A percentile compares a stretch with the other conserved stretches of the same genome.
These are phyloP conservation scores for Talaromyces verruculosus DNA, from an alignment of 2,329 filamentous ascomycete genomes.

Conservation along the genomic window DNA sequence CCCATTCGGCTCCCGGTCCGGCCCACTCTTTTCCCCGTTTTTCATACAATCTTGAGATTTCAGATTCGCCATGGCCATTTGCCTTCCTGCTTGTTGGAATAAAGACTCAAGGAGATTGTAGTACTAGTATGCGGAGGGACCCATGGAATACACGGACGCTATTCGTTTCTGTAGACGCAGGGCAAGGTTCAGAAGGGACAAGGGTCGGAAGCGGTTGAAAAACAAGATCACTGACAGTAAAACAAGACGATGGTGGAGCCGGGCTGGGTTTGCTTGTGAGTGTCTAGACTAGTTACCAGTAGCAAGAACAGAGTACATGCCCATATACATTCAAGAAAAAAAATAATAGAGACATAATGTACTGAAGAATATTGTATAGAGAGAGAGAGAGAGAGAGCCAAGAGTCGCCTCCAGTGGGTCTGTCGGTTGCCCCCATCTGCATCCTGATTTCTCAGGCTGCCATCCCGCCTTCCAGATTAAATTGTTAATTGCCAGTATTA, in stretches of 20 bases:
- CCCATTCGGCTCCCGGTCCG: conserved; percentile 4
- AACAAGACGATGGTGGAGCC: conserved; percentile 5
- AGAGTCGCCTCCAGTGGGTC: conserved; percentile 2
- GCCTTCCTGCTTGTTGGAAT: not conserved
- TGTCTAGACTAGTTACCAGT: not conserved
- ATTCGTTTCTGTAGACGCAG: not conserved
- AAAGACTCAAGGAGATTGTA: not conserved
- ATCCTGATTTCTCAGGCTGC: conserved; percentile 9
- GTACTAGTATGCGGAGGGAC: not conserved
- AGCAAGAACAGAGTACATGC: not conserved
- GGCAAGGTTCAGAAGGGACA: not conserved
- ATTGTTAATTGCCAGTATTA: not conserved
- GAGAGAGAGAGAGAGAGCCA: not conserved
- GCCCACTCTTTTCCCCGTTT: conserved; percentile 11
- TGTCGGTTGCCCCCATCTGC: not conserved
- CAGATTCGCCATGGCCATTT: not conserved
- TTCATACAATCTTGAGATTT: not conserved
- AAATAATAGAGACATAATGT: not conserved
- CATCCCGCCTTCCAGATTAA: conserved; percentile 11
- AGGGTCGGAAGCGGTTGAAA: not conserved
- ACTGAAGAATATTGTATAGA: not conserved
- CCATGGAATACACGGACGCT: not conserved
- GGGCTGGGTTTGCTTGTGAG: not conserved
- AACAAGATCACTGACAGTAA: not conserved
- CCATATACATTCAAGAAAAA: not conserved